These are phyloP conservation scores for Calocybe cyanea DNA, from an alignment of 768 basidiomycete genomes.

Conservation along the genomic window DNA sequence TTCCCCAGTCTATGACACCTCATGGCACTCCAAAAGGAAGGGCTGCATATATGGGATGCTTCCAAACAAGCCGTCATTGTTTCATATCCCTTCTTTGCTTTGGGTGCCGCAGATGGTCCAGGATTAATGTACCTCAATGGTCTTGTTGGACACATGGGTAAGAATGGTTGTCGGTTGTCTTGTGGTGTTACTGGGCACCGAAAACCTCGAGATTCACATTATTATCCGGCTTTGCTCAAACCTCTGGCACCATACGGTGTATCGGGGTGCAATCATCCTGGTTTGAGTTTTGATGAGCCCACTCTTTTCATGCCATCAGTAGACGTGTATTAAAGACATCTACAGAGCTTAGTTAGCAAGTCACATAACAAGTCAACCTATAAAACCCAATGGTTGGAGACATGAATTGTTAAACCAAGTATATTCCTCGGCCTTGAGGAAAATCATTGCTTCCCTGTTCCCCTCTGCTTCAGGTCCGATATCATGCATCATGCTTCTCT, in stretches of 20 bases:
- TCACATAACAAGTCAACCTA: conserved; percentile 16
- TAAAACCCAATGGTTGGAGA: conserved; percentile 14
- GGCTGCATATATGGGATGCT: conserved; percentile 20
- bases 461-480: conserved; percentile 25
- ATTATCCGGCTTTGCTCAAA: conserved; percentile 26
- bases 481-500: too few relatives aligned
- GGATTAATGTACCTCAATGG: conserved; percentile 26
- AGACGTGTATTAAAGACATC: not conserved
- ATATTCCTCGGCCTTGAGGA: conserved; percentile 21
- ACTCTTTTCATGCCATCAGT: too few relatives aligned
- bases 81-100: conserved; percentile 13
- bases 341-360: not conserved
- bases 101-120: too few relatives aligned
- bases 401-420: conserved; percentile 31
- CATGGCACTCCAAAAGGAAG: too few relatives aligned
- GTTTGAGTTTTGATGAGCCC: too few relatives aligned
- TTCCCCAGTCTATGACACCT: conserved; percentile 25
- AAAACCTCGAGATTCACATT: conserved; percentile 25
- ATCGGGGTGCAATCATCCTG: conserved; percentile 19
- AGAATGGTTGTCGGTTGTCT: conserved; percentile 29
- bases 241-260: too few relatives aligned
- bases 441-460: conserved; percentile 19
- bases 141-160: conserved; percentile 24
- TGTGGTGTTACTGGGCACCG: conserved; percentile 21
- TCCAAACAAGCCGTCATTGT: conserved; percentile 4